Evolutionary conservation across 495 filamentous ascomycete species (phyloP), one percentile per base, ranked within the genome.

Genomic region (Penicillium diatomitis): DNA sequence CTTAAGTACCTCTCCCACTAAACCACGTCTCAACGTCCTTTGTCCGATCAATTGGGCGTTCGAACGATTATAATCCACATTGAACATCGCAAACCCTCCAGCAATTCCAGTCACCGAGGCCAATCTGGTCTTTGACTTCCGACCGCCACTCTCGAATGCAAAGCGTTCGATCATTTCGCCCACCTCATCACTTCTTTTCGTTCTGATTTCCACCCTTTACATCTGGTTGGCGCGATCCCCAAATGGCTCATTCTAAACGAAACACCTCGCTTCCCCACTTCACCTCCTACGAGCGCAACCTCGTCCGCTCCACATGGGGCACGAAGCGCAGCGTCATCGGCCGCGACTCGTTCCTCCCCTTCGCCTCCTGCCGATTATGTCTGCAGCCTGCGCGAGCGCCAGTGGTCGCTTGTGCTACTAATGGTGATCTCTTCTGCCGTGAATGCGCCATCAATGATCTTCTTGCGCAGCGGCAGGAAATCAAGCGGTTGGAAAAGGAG

Each of bases 221-320:
- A 1, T 20, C 20, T 20, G 20, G 20, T 20, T 20, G 20, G 20
- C 20, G 20, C 20, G 20, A 20, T 20, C 20, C 2, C 20, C 20
- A 38, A 50, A 75, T 75, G 72, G 68, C 72, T 5, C 72, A 75
- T 46, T 75, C 72, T 65, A 96, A 96, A 76, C 84, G 91, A 54
- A 96, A 98, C 73, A 96, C 92, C 44, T 94, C 90, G 48, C 86
- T 95, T 38, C 85, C 92, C 12, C 87, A 96, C 68, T 98, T 96
- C 75, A 97, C 92, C 50, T 83, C 90, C 43, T 82, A 96, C 68
- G 92, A 98, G 70, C 85, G 92, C 42, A 74, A 75, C 48, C 80
- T 88, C 34, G 84, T 95, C 33, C 85, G 87, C 59, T 68, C 76
- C 27, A 78, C 80, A 47, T 98, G 94, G 86, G 83, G 84, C 61